phyloP scores from a whole-genome alignment of 164 flowering plant species.

The Dillenia suffruticosa region DNA sequence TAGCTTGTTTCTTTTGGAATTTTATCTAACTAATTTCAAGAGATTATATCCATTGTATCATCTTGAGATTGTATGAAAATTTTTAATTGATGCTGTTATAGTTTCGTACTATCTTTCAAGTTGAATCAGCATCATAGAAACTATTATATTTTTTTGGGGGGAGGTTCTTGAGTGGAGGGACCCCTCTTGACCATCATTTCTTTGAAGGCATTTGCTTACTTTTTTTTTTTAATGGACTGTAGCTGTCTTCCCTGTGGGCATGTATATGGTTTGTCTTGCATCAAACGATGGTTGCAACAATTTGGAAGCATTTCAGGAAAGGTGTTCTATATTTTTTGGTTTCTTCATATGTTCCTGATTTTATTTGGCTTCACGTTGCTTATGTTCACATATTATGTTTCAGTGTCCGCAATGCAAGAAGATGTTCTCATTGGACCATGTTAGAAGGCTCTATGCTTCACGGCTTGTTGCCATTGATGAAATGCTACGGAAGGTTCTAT shows the following conservation, averaged over 20 bases:
- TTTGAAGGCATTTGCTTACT: neutral
- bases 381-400: conserved; percentile 1
- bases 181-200: no score
- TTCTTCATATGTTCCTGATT: no score
- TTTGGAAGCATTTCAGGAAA: conserved; percentile 21
- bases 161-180: no score
- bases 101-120: no score
- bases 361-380: neutral
- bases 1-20: no score
- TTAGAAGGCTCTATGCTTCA: conserved; percentile 59
- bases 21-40: no score
- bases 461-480: conserved; percentile 47
- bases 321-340: conserved; percentile 29
- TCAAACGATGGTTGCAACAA: conserved; percentile 60
- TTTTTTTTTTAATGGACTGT: conserved; percentile 16
- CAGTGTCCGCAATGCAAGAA: conserved; percentile 90
- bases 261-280: conserved; percentile 79
- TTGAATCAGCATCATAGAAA: no score
- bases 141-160: neutral
- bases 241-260: conserved; percentile 96
- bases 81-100: no score
- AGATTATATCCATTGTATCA: no score
- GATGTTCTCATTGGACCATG: conserved; percentile 48
- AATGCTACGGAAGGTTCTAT: conserved; percentile 54
- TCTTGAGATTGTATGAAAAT: no score